phyloP scores from a whole-genome alignment of 2,329 filamentous ascomycete species.

The Cladosporium sp. region DNA sequence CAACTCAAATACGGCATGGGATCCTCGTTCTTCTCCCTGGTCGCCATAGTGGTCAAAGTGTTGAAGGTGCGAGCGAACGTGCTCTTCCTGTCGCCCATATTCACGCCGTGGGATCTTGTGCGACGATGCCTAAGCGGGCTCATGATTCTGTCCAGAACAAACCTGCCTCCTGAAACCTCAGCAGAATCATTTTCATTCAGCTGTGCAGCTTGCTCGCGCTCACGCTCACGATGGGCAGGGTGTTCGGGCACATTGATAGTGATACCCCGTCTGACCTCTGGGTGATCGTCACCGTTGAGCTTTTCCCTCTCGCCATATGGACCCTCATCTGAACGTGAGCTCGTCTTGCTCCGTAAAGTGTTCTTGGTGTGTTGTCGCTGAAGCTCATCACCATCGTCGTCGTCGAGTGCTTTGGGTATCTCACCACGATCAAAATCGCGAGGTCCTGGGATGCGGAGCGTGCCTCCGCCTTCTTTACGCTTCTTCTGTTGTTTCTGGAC shows the following conservation, averaged over 20 bases:
- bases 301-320: slow-evolving; percentile 22
- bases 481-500: slow-evolving; percentile 73
- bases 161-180: not conserved
- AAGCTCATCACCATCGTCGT: slow-evolving; percentile 36
- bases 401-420: slow-evolving; percentile 58
- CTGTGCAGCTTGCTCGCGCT: slow-evolving; percentile 18
- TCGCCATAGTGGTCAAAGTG: slow-evolving; percentile 50
- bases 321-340: slow-evolving; percentile 19
- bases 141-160: slow-evolving; percentile 10
- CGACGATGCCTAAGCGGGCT: slow-evolving; percentile 16
- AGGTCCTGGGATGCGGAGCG: slow-evolving; percentile 85
- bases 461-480: slow-evolving; percentile 59
- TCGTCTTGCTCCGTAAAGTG: slow-evolving; percentile 15
- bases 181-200: slow-evolving; percentile 15
- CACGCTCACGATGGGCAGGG: slow-evolving; percentile 29
- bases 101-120: slow-evolving; percentile 11
- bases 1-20: slow-evolving; percentile 88
- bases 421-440: slow-evolving; percentile 83
- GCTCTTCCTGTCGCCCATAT: slow-evolving; percentile 15
- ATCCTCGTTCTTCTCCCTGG: slow-evolving; percentile 47
- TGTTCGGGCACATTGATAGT: slow-evolving; percentile 63
- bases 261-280: slow-evolving; percentile 50
- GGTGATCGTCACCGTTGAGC: slow-evolving; percentile 36
- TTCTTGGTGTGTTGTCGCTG: slow-evolving; percentile 25
- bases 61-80: slow-evolving; percentile 50